phyloP scores from a whole-genome alignment of 805 yeast genomes.

The Monosporozyma aquatica region DNA sequence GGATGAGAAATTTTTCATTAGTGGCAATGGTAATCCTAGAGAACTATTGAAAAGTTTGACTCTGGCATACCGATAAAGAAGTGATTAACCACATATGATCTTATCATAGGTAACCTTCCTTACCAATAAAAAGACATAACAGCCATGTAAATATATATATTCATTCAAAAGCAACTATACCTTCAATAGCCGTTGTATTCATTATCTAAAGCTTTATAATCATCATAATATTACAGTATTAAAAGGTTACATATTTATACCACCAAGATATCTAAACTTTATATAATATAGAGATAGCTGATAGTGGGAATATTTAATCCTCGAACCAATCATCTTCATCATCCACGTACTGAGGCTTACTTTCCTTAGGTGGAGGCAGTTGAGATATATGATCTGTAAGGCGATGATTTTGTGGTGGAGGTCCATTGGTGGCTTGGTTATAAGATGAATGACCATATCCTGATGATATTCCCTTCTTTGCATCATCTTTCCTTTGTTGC shows the following conservation, averaged over 20 bases:
- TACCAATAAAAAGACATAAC: background rate
- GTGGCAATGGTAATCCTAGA: constrained; percentile 62
- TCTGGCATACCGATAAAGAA: constrained; percentile 11
- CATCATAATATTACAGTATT: constrained; percentile 1
- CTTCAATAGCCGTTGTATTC: too few species aligned
- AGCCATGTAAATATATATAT: constrained; percentile 7
- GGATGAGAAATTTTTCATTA: constrained; percentile 42
- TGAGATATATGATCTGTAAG: constrained; percentile 2
- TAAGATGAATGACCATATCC: constrained; percentile 1
- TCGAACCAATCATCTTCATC: constrained; percentile 31
- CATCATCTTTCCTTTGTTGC: constrained; percentile 42
- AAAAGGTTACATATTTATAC: too few species aligned
- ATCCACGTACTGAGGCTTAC: constrained; percentile 26
- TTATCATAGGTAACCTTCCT: too few species aligned
- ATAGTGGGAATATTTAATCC: constrained; percentile 4
- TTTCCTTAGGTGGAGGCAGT: background rate
- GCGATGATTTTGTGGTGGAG: constrained; percentile 2
- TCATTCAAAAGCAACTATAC: too few species aligned
- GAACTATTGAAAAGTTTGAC: constrained; percentile 33
- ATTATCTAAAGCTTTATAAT: too few species aligned
- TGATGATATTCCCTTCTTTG: background rate
- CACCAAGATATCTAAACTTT: too few species aligned
- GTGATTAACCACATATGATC: too few species aligned
- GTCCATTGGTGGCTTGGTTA: too few species aligned
- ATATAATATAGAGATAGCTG: background rate